Percentiles rank a stretch among this genome's conserved stretches.
These are phyloP conservation scores for Chalaropsis thielavioides DNA, from an alignment of 2,329 filamentous ascomycete genomes.

Conservation along the genomic window DNA sequence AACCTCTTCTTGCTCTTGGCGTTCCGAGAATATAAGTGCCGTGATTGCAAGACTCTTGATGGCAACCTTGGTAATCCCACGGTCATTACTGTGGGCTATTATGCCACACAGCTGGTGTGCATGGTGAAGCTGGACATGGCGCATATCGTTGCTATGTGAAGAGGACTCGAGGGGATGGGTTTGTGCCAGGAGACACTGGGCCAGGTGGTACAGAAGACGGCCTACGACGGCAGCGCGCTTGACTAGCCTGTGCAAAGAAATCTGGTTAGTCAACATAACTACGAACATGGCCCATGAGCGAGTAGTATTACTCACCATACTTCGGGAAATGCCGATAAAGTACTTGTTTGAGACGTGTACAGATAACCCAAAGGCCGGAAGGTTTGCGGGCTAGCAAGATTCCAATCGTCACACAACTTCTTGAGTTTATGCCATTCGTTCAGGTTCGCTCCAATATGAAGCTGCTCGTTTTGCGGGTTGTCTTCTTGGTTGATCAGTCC, in stretches of 20 bases:
- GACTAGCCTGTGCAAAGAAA: constrained; percentile 45
- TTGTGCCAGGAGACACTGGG: constrained; percentile 66
- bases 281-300: neutral
- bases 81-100: constrained; percentile 68
- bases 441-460: constrained; percentile 47
- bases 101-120: constrained; percentile 82
- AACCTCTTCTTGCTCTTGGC: constrained; percentile 66
- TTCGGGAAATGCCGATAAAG: constrained; percentile 68
- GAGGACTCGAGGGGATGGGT: constrained; percentile 55
- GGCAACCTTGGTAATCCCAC: constrained; percentile 63
- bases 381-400: constrained; percentile 58
- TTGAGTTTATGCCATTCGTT: constrained; percentile 71
- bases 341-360: constrained; percentile 48
- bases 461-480: constrained; percentile 43
- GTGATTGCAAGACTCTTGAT: constrained; percentile 67
- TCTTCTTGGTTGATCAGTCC: constrained; percentile 44
- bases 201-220: constrained; percentile 77
- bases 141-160: constrained; percentile 50
- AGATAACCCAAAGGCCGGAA: constrained; percentile 80
- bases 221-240: constrained; percentile 71
- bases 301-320: constrained; percentile 48
- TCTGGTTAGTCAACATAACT: neutral
- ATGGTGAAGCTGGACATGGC: constrained; percentile 54
- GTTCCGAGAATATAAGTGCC: constrained; percentile 53
- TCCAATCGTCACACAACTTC: constrained; percentile 71